Conservation (phyloP, 1,284 basidiomycete species). For the Naganishia sp. region DNA sequence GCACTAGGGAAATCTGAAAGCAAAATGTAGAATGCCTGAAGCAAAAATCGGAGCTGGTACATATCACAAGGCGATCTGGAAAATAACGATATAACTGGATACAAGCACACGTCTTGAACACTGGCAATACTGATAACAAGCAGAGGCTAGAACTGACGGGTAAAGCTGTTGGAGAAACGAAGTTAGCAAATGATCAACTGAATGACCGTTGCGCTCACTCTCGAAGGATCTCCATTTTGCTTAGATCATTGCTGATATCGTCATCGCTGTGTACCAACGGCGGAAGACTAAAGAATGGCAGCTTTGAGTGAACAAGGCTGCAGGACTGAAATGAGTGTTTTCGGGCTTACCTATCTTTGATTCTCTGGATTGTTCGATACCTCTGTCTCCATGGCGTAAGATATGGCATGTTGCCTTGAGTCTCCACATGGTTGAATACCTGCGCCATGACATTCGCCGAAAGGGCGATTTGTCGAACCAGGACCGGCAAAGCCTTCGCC, state of each 20-base stretch:
- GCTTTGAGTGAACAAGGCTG: no score
- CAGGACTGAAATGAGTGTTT: neutral
- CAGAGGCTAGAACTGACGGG: slow-evolving; percentile 27
- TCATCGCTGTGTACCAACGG: slow-evolving; percentile 12
- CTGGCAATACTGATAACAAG: neutral
- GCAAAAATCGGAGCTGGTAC: neutral
- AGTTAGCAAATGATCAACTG: neutral
- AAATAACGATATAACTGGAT: neutral
- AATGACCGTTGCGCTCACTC: slow-evolving; percentile 9
- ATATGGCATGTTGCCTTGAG: slow-evolving; percentile 69
- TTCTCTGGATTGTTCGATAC: slow-evolving; percentile 72
- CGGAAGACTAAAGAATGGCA: slow-evolving; percentile 23
- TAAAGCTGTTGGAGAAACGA: slow-evolving; percentile 25
- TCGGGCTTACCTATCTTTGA: slow-evolving; percentile 52
- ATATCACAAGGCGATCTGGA: neutral
- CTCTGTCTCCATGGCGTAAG: slow-evolving; percentile 86
- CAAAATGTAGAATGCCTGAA: slow-evolving; percentile 3
- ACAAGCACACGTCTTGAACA: neutral
- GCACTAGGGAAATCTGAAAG: slow-evolving; percentile 10
- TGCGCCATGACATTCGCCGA: slow-evolving; percentile 84
- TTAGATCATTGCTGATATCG: slow-evolving; percentile 12
- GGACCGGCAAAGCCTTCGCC: slow-evolving; percentile 73
- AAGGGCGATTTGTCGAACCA: slow-evolving; percentile 81
- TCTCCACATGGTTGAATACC: slow-evolving; percentile 78
- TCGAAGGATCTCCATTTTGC: slow-evolving; percentile 20